Evolutionary conservation across 1,284 basidiomycete genomes (phyloP).

Genomic region (Tylopilus sp.): DNA sequence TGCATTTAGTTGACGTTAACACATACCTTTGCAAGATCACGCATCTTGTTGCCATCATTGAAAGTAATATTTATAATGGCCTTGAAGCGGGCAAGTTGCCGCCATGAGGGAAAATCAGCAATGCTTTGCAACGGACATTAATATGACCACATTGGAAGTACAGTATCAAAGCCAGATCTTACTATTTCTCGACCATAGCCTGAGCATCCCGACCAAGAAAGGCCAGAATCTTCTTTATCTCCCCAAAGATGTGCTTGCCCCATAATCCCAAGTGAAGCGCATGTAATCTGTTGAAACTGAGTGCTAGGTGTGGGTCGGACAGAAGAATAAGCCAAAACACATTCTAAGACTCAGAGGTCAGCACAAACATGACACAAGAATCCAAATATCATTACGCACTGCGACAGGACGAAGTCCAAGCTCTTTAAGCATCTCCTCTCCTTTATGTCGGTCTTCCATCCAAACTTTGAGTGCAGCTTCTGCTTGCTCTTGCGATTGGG

Average conservation of each 20-base stretch:
- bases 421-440: background rate
- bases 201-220: background rate
- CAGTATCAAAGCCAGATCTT: background rate
- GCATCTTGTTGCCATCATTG: background rate
- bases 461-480: background rate
- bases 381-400: background rate
- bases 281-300: constrained; percentile 6
- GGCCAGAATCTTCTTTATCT: background rate
- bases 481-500: background rate
- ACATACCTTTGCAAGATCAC: constrained; percentile 3
- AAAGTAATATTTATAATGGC: background rate
- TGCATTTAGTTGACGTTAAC: background rate
- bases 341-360: background rate
- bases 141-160: no score
- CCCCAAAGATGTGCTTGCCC: background rate
- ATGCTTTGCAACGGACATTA: background rate
- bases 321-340: no score
- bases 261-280: background rate
- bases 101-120: background rate
- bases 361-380: background rate
- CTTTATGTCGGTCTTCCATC: background rate
- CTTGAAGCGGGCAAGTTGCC: background rate
- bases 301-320: background rate
- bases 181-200: background rate
- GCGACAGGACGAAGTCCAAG: background rate